Conservation (phyloP, 176 grass and related monocot species). For the bread wheat (Triticum aestivum) region DNA sequence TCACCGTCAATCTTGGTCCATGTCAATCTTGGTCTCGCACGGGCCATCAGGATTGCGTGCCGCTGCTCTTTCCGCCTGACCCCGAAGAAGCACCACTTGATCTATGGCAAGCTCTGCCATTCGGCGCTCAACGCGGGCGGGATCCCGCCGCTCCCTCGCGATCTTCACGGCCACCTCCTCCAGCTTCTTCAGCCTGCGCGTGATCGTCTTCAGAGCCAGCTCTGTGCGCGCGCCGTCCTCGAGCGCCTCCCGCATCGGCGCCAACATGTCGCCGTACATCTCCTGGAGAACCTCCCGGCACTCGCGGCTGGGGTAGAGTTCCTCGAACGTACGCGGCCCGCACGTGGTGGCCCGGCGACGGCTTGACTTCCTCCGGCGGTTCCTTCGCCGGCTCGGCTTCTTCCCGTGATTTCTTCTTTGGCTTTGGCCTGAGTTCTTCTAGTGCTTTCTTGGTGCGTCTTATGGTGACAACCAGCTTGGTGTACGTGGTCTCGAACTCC, state of each 20-base stretch:
- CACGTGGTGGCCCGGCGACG: background rate
- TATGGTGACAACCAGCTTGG: background rate
- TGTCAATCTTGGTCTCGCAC: too few species aligned
- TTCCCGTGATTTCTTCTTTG: background rate
- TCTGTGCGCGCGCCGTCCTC: background rate
- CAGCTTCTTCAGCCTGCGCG: background rate
- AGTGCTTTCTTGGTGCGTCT: background rate
- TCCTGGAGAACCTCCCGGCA: background rate
- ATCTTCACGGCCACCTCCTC: background rate
- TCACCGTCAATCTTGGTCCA: too few species aligned
- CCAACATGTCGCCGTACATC: background rate
- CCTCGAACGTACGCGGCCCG: background rate
- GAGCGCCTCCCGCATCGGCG: background rate
- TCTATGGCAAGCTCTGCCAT: background rate
- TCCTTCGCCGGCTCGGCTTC: background rate
- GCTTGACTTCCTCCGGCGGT: too few species aligned
- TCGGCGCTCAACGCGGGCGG: background rate
- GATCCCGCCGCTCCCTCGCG: background rate
- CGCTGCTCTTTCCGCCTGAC: background rate
- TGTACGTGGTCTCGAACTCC: slow-evolving; percentile 20
- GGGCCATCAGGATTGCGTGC: background rate
- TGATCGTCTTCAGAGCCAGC: background rate
- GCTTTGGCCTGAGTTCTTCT: background rate
- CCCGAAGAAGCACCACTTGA: background rate
- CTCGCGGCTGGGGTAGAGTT: slow-evolving; percentile 16